A percentile compares a stretch with the other conserved stretches of the same genome.
Evolutionary conservation across 331 rosid genomes (phyloP).

Genomic region (Erythrophleum ivorense): DNA sequence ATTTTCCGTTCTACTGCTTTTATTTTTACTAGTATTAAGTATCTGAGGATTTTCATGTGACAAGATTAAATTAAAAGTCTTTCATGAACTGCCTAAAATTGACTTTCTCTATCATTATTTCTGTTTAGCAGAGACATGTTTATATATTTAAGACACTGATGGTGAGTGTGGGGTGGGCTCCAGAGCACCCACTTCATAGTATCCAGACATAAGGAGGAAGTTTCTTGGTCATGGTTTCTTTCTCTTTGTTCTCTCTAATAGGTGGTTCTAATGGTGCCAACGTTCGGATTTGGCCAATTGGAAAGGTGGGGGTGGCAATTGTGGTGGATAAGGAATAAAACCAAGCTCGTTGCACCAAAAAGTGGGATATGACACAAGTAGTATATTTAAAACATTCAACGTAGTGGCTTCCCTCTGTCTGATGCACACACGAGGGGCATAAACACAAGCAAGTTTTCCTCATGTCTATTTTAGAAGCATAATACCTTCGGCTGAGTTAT

Average conservation of each 20-base stretch:
- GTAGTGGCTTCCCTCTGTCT: constrained; percentile 39
- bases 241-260: background rate
- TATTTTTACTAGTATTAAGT: too few relatives aligned
- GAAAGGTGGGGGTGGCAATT: constrained; percentile 14
- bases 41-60: too few relatives aligned
- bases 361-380: constrained; percentile 67
- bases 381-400: constrained; percentile 39
- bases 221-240: constrained; percentile 7
- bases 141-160: background rate
- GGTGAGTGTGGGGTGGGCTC: background rate
- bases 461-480: constrained; percentile 42
- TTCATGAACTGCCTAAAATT: background rate
- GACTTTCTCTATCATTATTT: background rate
- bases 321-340: constrained; percentile 59
- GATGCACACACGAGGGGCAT: constrained; percentile 40
- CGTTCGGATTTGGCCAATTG: constrained; percentile 36
- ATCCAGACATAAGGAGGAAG: background rate
- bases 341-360: constrained; percentile 45
- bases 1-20: too few relatives aligned
- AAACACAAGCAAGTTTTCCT: constrained; percentile 33
- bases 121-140: background rate
- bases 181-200: background rate
- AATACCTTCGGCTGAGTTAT: constrained; percentile 1
- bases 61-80: too few relatives aligned
- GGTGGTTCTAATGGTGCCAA: constrained; percentile 33